Percentiles rank a stretch among this genome's conserved stretches.
Evolutionary conservation across 345 rosid genomes (phyloP).

Genomic region (Raphanus sativus): DNA sequence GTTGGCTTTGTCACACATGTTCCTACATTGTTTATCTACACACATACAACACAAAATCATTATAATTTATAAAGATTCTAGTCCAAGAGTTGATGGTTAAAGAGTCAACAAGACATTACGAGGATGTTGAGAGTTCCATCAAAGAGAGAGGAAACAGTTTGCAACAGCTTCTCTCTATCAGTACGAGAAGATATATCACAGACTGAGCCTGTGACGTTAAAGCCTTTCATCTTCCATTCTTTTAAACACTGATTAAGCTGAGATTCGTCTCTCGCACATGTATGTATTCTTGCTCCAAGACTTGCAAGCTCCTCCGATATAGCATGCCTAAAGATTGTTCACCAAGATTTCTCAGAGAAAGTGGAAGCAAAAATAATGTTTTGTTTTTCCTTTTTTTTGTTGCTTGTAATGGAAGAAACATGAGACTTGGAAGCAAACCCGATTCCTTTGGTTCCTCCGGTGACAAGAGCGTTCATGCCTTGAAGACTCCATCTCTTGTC

Average conservation of each 20-base stretch:
- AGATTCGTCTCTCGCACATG: constrained; percentile 12
- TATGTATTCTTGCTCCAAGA: constrained; percentile 13
- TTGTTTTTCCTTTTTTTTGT: neutral
- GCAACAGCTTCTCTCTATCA: constrained; percentile 15
- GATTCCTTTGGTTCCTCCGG: constrained; percentile 20
- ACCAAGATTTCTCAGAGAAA: neutral
- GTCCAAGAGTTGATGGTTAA: neutral
- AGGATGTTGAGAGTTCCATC: constrained; percentile 14
- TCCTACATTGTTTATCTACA: constrained; percentile 70
- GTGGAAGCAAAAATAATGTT: neutral
- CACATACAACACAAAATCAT: neutral
- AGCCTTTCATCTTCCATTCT: constrained; percentile 20
- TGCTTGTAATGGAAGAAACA: neutral
- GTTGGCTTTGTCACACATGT: constrained; percentile 60
- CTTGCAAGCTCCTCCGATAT: constrained; percentile 18
- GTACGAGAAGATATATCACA: constrained; percentile 7
- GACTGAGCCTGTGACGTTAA: constrained; percentile 16
- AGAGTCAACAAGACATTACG: neutral
- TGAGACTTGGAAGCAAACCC: constrained; percentile 15
- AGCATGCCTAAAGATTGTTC: constrained; percentile 14
- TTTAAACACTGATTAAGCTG: constrained; percentile 5
- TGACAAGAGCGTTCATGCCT: constrained; percentile 27
- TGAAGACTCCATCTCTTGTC: constrained; percentile 23
- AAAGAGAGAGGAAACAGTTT: constrained; percentile 10
- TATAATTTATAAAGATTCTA: neutral